A percentile compares a stretch with the other conserved stretches of the same genome.
Conservation (phyloP, 768 basidiomycete genomes). For the Termitomyces eurrhizus region DNA sequence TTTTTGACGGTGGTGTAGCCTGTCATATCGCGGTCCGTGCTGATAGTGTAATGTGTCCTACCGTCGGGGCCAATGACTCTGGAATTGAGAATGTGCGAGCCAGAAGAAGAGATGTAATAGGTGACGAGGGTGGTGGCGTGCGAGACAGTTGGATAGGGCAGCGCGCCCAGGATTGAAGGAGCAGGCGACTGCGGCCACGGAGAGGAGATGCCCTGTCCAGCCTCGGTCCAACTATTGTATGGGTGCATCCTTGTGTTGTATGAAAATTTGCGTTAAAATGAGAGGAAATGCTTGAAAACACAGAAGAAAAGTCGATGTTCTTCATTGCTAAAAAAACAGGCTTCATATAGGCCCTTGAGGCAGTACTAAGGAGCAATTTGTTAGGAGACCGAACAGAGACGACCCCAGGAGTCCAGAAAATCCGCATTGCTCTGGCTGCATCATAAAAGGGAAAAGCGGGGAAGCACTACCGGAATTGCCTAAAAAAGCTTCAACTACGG, state of each 20-base stretch:
- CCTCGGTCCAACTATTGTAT: constrained; percentile 33
- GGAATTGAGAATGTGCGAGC: constrained; percentile 52
- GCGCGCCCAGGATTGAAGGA: constrained; percentile 61
- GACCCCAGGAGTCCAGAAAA: neutral
- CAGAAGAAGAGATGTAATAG: constrained; percentile 49
- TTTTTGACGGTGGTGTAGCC: constrained; percentile 54
- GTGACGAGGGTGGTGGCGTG: constrained; percentile 28
- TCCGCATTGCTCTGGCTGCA: neutral
- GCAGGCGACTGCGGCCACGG: constrained; percentile 22
- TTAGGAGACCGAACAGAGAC: neutral
- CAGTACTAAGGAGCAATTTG: neutral
- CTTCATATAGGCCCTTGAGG: neutral
- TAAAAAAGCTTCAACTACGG: neutral
- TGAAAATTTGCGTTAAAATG: neutral
- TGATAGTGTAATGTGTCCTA: constrained; percentile 45
- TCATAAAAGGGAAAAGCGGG: neutral
- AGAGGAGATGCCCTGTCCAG: constrained; percentile 22
- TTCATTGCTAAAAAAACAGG: neutral
- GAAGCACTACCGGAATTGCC: neutral
- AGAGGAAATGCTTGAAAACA: constrained; percentile 1
- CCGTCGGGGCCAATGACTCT: constrained; percentile 46
- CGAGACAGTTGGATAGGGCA: constrained; percentile 46
- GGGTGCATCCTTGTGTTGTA: constrained; percentile 25
- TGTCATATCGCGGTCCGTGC: constrained; percentile 45
- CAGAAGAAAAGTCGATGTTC: neutral